Evolutionary conservation across 805 yeast genomes (phyloP).

Genomic region (Candida namnaoensis): DNA sequence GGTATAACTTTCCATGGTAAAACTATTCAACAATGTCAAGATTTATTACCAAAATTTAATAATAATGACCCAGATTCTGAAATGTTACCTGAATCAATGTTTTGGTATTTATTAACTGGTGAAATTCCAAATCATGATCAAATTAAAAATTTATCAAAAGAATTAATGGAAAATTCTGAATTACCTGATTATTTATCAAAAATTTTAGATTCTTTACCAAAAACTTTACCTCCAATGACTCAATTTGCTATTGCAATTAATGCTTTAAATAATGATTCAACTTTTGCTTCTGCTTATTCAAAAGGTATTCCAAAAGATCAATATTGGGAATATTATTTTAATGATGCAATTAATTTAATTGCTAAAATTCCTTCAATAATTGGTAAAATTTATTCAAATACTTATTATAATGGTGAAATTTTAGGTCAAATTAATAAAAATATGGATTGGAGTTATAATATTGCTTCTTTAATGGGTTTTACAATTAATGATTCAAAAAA

Average conservation of each 20-base stretch:
- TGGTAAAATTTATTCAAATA: slow-evolving; percentile 76
- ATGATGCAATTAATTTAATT: slow-evolving; percentile 70
- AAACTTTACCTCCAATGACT: slow-evolving; percentile 81
- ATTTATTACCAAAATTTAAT: slow-evolving; percentile 52
- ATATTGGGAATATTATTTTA: slow-evolving; percentile 79
- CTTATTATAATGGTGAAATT: slow-evolving; percentile 73
- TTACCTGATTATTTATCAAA: slow-evolving; percentile 73
- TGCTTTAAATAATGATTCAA: slow-evolving; percentile 76
- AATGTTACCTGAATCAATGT: slow-evolving; percentile 70
- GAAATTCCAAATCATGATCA: slow-evolving; percentile 71
- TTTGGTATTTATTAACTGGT: slow-evolving; percentile 79
- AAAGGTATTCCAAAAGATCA: slow-evolving; percentile 75
- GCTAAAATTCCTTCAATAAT: slow-evolving; percentile 81
- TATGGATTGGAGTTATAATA: slow-evolving; percentile 60
- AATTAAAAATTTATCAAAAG: slow-evolving; percentile 62
- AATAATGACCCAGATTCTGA: slow-evolving; percentile 33
- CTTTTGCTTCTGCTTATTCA: slow-evolving; percentile 79
- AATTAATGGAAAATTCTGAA: slow-evolving; percentile 70
- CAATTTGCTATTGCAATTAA: slow-evolving; percentile 79
- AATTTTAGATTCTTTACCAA: slow-evolving; percentile 66
- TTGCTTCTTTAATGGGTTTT: slow-evolving; percentile 50
- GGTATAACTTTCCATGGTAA: slow-evolving; percentile 83
- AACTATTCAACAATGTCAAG: slow-evolving; percentile 74
- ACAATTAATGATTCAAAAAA: slow-evolving; percentile 49
- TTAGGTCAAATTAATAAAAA: slow-evolving; percentile 36